These are phyloP conservation scores for Phytopythium litorale DNA, from an alignment of 352 stramenopile genomes.

Conservation along the genomic window DNA sequence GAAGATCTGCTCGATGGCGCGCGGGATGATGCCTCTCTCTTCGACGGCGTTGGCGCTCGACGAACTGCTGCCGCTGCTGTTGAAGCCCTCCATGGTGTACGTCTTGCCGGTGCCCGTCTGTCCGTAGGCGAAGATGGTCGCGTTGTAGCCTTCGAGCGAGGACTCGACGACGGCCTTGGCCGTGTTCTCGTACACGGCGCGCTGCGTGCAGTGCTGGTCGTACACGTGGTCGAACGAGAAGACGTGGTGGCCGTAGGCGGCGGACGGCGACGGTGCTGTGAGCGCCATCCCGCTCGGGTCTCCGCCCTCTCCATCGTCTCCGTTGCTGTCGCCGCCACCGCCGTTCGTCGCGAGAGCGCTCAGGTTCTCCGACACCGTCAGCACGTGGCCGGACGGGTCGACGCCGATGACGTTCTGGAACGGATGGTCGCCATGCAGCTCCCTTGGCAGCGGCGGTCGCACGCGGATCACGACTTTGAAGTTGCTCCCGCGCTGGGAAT, in stretches of 20 bases:
- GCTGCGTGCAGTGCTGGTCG: constrained; percentile 88
- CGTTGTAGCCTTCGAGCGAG: constrained; percentile 91
- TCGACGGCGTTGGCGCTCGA: constrained; percentile 55
- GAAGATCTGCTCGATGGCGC: constrained; percentile 96
- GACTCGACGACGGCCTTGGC: constrained; percentile 91
- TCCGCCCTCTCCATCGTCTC: constrained; percentile 4
- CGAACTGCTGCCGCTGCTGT: constrained; percentile 51
- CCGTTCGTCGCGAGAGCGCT: constrained; percentile 33
- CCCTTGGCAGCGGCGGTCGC: constrained; percentile 80
- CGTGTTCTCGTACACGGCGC: constrained; percentile 92
- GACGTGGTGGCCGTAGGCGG: constrained; percentile 80
- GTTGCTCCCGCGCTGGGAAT: constrained; percentile 60
- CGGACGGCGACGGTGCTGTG: constrained; percentile 12
- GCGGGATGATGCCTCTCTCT: constrained; percentile 96
- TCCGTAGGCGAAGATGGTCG: constrained; percentile 90
- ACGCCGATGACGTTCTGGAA: constrained; percentile 92
- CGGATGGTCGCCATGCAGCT: constrained; percentile 83
- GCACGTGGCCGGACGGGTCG: constrained; percentile 75
- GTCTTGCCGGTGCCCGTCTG: constrained; percentile 93
- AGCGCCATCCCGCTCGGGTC: constrained; percentile 7
- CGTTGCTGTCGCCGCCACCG: constrained; percentile 14
- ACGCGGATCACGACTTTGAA: constrained; percentile 94
- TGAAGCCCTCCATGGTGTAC: constrained; percentile 97
- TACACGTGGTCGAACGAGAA: constrained; percentile 96
- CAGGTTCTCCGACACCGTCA: constrained; percentile 89